Percentiles rank a stretch among this genome's conserved stretches.
phyloP scores from a whole-genome alignment of 2,329 filamentous ascomycete genomes.

The Truncatella angustata region DNA sequence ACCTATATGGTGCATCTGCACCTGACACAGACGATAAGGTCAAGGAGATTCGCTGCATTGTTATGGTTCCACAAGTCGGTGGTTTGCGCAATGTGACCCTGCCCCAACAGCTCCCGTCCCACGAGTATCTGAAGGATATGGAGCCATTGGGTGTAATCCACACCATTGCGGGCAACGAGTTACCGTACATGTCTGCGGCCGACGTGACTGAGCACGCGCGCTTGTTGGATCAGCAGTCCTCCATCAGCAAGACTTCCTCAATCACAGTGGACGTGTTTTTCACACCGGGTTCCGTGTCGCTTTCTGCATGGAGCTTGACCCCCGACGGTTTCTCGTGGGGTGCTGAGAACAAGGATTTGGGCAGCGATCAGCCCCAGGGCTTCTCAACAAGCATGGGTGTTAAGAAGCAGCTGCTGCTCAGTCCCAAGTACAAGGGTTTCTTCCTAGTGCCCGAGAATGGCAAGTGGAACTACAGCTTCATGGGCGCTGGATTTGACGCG shows the following conservation, averaged over 20 bases:
- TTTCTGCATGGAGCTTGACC: constrained; percentile 90
- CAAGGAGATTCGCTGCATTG: constrained; percentile 95
- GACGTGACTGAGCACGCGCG: constrained; percentile 94
- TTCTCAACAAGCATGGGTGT: constrained; percentile 91
- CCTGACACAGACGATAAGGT: constrained; percentile 86
- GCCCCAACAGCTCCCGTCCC: constrained; percentile 84
- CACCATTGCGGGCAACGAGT: constrained; percentile 90
- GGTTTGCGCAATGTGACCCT: constrained; percentile 89
- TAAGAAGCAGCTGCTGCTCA: constrained; percentile 91
- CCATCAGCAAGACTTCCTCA: constrained; percentile 84
- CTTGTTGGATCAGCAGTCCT: constrained; percentile 76
- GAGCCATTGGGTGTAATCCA: constrained; percentile 95
- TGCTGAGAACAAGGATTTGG: constrained; percentile 88
- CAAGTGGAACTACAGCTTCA: constrained; percentile 97
- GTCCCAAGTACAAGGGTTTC: constrained; percentile 90
- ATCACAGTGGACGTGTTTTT: constrained; percentile 95
- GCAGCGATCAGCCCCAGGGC: constrained; percentile 89
- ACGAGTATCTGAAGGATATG: constrained; percentile 81
- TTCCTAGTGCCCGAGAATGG: constrained; percentile 91
- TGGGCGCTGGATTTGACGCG: constrained; percentile 83
- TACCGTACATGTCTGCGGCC: constrained; percentile 91
- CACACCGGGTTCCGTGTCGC: constrained; percentile 91
- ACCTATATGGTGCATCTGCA: constrained; percentile 89
- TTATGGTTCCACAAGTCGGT: constrained; percentile 96
- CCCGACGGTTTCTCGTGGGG: constrained; percentile 96